Evolutionary conservation across 2,329 filamentous ascomycete genomes (phyloP).

Genomic region (Alternaria postmessia): DNA sequence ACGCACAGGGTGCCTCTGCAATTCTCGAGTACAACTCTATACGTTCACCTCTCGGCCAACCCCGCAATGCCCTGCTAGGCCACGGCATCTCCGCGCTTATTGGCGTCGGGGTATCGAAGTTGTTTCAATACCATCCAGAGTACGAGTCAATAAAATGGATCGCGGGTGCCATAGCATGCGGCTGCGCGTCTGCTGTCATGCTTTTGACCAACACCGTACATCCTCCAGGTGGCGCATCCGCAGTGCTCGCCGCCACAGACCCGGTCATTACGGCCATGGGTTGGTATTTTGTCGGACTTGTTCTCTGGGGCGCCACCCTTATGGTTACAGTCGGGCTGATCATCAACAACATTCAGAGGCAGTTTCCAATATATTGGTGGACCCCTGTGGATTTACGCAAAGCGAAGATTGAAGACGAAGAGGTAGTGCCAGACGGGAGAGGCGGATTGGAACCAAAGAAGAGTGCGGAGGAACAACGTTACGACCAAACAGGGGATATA

Average conservation of each 20-base stretch:
- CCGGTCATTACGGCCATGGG: slow-evolving; percentile 53
- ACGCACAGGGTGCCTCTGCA: slow-evolving; percentile 54
- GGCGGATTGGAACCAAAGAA: slow-evolving; percentile 31
- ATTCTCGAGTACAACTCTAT: slow-evolving; percentile 59
- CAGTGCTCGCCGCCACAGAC: slow-evolving; percentile 55
- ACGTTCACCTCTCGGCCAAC: slow-evolving; percentile 57
- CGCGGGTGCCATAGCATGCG: slow-evolving; percentile 55
- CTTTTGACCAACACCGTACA: slow-evolving; percentile 58
- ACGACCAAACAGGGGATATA: slow-evolving; percentile 22
- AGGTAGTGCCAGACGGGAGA: slow-evolving; percentile 32
- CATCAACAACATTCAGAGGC: slow-evolving; percentile 57
- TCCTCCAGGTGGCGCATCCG: slow-evolving; percentile 60
- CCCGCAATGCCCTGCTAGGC: slow-evolving; percentile 56
- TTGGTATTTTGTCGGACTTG: slow-evolving; percentile 56
- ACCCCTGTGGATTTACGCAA: slow-evolving; percentile 50
- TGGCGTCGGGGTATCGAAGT: slow-evolving; percentile 56
- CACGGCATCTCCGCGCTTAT: slow-evolving; percentile 56
- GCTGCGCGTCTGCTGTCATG: slow-evolving; percentile 56
- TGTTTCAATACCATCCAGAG: slow-evolving; percentile 52
- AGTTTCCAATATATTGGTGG: slow-evolving; percentile 61
- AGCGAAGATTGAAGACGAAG: slow-evolving; percentile 31
- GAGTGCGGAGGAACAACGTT: slow-evolving; percentile 24
- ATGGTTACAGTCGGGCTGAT: slow-evolving; percentile 55
- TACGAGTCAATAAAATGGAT: slow-evolving; percentile 55
- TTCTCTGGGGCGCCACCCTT: slow-evolving; percentile 53